Base-by-base conservation (phyloP, 148 eudicot species). In the Talinum fruticosum region DNA sequence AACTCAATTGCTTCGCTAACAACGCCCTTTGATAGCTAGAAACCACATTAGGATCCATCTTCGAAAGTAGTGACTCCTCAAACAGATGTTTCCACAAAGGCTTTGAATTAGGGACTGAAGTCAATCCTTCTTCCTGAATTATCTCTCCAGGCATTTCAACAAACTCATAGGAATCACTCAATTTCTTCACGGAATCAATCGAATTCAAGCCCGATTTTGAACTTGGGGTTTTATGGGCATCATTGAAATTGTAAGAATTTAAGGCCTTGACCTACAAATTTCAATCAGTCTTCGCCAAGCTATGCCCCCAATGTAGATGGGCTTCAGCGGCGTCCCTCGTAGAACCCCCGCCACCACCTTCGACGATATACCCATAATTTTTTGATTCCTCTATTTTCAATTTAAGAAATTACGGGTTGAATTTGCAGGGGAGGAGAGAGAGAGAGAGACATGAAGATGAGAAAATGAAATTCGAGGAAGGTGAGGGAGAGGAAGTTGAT, bases 41-140 rank as follows among this genome's bases (percentile, higher is more conserved):
- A 33, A 74, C 90, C 41, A 91, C 90, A 79, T 83, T 87, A 8
- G 96, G 82, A 49, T 92, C 97, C 91, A 90, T 84, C 67, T 92
- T 95, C 16, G 97, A 85, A 0, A 95, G 82, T 82, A 95, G 69
- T 3, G 92, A 86, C 80, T 95, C 98, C 82, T 92, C 97, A 5
- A 97, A 95, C 68, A 96, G 86, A 73, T 90, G 97, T 78, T 90
- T 84, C 99, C 97, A 96, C 79, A 96, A 82, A 21, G 97, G 97
- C 83, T 91, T 95, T 16, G 96, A 83, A 53, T 78, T 87, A 0
- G 75, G 73, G 51, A 13, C 79, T 18, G 75, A 34, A 6, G 79
- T 62, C 1, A 54, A 74, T 26, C 38, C 66, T 65, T 6, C 71
- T 0, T n/a, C n/a, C n/a, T n/a, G n/a, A n/a, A n/a, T n/a, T n/a